Base-by-base conservation (phyloP, 371 early-diverging fungal genomes). In the Umbelopsis sp. region DNA sequence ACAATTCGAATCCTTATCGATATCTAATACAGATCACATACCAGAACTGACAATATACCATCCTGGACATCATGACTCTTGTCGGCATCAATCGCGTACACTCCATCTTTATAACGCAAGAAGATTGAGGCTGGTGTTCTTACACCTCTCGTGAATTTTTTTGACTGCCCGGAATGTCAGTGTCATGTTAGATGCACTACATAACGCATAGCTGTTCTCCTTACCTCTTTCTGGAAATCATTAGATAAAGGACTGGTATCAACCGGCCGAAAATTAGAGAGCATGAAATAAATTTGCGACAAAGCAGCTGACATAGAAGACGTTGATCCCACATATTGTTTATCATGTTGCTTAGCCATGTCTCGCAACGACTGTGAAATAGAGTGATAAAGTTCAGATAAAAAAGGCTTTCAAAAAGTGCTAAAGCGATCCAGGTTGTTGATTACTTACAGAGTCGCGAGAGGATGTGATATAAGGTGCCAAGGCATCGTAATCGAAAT, bases 11-110 rank as follows among this genome's bases (percentile, higher is more conserved):
- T 4, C 63, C 12, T 45, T 68, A 46, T 24, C 52, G 44, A 25
- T 57, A 48, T 44, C 41, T 20, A 18, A 16, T 53, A 50, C 6
- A 44, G 11, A 11, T 3, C 24, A 64, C 80, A 69, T 86, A 91
- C 91, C 86, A 89, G 67, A 41, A 74, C 69, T 70, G 87, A 84
- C 72, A 90, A 75, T 6, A 93, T 81, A 0, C 87, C 90, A 29
- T 90, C 89, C 41, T 87, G 80, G 14, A 79, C 76, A 62, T 91
- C 93, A 68, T 86, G 84, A 16, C 83, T 80, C 75, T 95, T 95
- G 73, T 96, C 95, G 2, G 87, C 86, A 70, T 97, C 96, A 9
- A 97, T 84, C 5, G 90, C 88, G 75, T 96, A 96, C 0, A 91
- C 80, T 1, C 94, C 96, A 52, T 93, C 83, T 14, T 85, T 76